These are phyloP conservation scores for Aureobasidium leucospermi DNA, from an alignment of 2,329 filamentous ascomycete species.

Conservation along the genomic window DNA sequence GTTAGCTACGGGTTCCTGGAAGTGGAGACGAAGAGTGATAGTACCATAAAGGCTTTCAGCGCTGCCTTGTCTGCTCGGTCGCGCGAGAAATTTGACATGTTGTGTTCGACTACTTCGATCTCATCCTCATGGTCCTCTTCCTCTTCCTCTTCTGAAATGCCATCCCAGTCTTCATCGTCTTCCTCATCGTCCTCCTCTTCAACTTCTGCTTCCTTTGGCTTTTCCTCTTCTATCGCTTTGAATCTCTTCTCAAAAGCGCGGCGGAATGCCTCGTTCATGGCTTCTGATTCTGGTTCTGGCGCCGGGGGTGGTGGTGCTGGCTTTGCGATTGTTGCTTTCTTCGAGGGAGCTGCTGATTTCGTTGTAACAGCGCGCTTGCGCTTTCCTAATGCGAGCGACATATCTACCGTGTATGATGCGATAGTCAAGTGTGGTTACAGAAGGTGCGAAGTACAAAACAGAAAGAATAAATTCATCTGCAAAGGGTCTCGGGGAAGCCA, in stretches of 20 bases:
- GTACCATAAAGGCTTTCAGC: constrained; percentile 71
- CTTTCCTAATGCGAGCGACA: constrained; percentile 39
- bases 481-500: constrained; percentile 12
- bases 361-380: constrained; percentile 31
- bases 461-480: not conserved
- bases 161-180: constrained; percentile 18
- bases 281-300: constrained; percentile 39
- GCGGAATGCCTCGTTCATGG: constrained; percentile 54
- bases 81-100: constrained; percentile 19
- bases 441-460: not conserved
- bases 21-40: not conserved
- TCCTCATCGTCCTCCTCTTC: constrained; percentile 21
- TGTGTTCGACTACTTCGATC: constrained; percentile 40
- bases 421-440: not conserved
- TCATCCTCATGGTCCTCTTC: constrained; percentile 30
- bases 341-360: constrained; percentile 19
- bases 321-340: constrained; percentile 7
- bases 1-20: not conserved
- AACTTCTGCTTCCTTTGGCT: constrained; percentile 24
- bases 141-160: constrained; percentile 18
- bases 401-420: not conserved
- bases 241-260: constrained; percentile 86
- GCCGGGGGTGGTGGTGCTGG: not conserved
- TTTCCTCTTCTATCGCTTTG: constrained; percentile 52
- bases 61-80: constrained; percentile 47